Evolutionary conservation across 2,329 filamentous ascomycete genomes (phyloP).

Genomic region (Exserohilum turcica): DNA sequence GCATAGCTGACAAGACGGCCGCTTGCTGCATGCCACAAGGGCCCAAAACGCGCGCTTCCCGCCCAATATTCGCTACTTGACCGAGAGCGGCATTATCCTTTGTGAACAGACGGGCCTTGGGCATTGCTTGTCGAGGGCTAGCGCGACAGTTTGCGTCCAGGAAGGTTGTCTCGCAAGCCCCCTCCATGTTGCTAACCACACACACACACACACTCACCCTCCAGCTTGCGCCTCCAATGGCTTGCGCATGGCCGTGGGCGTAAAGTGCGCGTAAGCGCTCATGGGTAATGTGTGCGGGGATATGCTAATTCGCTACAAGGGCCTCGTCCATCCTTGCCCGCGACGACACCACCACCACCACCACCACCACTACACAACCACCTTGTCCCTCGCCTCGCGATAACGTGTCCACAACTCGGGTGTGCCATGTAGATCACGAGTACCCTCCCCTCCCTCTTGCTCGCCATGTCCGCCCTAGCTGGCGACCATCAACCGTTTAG

Average conservation of each 20-base stretch:
- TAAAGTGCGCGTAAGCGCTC: constrained; percentile 1
- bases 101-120: not conserved
- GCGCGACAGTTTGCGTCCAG: not conserved
- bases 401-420: constrained; percentile 1
- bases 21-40: no score
- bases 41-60: not conserved
- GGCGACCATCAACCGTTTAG: not conserved
- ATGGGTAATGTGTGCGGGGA: constrained; percentile 1
- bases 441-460: not conserved
- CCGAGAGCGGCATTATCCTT: not conserved
- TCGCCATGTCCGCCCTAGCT: not conserved
- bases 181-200: not conserved
- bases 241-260: not conserved
- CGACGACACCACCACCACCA: not conserved
- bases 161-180: not conserved
- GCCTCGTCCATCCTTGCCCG: not conserved
- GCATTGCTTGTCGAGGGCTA: not conserved
- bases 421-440: constrained; percentile 5
- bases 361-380: constrained; percentile 2
- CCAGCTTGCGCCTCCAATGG: not conserved
- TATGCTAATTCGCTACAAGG: not conserved
- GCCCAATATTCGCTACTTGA: not conserved
- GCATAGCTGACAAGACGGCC: not conserved
- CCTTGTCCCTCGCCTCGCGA: not conserved
- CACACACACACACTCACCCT: not conserved